These are phyloP conservation scores for Acrodontium crateriforme DNA, from an alignment of 2,329 filamentous ascomycete species.

Conservation along the genomic window DNA sequence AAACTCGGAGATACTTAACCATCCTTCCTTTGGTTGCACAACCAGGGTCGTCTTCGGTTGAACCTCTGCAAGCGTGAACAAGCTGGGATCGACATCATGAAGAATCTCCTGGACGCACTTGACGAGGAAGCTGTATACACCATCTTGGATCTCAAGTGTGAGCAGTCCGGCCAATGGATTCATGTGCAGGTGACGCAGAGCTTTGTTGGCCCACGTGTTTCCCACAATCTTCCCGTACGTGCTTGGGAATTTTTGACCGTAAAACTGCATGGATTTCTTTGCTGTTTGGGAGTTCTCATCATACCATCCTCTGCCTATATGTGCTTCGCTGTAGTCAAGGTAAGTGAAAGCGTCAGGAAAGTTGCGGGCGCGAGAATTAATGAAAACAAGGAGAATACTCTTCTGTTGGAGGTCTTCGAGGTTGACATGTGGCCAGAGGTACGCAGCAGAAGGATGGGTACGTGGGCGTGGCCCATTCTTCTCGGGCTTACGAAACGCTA, in stretches of 20 bases:
- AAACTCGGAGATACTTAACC: conserved; percentile 7
- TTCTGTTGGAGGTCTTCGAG: conserved; percentile 38
- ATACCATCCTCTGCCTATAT: conserved; percentile 17
- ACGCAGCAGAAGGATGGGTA: conserved; percentile 20
- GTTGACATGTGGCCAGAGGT: conserved; percentile 43
- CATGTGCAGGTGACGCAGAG: too few relatives aligned
- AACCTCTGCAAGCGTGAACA: conserved; percentile 7
- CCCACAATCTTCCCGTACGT: conserved; percentile 17
- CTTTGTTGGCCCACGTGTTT: conserved; percentile 6
- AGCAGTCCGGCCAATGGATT: conserved; percentile 3
- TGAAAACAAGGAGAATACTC: conserved; percentile 34
- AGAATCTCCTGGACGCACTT: conserved; percentile 35
- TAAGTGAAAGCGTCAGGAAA: conserved; percentile 34
- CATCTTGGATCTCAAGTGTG: conserved; percentile 2
- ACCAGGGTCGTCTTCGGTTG: conserved; percentile 5
- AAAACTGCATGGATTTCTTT: conserved; percentile 12
- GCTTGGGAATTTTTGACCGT: conserved; percentile 16
- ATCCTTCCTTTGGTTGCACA: conserved; percentile 1
- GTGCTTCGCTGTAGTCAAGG: conserved; percentile 27
- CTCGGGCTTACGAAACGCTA: conserved; percentile 14
- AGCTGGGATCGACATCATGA: conserved; percentile 32
- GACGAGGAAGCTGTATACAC: conserved; percentile 23
- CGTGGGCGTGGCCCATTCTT: conserved; percentile 9
- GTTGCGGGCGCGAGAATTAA: conserved; percentile 39
- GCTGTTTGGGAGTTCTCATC: conserved; percentile 2